Evolutionary conservation across 2,329 filamentous ascomycete species (phyloP), one percentile per base, ranked within the genome.

Genomic region (Stachybotrys elegans): DNA sequence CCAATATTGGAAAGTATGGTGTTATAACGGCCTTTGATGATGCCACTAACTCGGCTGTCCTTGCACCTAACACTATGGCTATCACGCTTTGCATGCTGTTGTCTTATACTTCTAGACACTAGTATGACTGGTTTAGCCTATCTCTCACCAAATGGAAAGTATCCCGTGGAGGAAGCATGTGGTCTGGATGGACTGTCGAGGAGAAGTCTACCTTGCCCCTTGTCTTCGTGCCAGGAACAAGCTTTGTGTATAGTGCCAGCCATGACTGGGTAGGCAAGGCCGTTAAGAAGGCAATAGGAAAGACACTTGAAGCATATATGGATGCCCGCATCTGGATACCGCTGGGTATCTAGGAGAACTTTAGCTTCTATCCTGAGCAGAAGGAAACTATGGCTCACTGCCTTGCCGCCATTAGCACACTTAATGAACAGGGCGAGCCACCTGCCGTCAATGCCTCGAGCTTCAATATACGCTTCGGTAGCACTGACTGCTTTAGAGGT

Each of bases 91-190:
- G 40, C 16, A 20, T 23, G 19, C 31, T 43, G n/a, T 20, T 43
- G n/a, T n/a, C 23, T 7, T 21, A 43, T 20, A 43, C 40, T n/a
- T 43, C 40, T 8, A 29, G 40, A 8, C 40, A 43, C 31, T 27
- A 43, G 19, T 43, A 43, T 43, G 40, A 43, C 40, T 43, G 40
- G 40, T 11, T 35, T 11, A 43, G 31, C 21, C 27, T 29, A 22
- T 32, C 31, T 23, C 16, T 43, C 19, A 17, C 4, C 5, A 31
- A 43, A 25, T 43, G 40, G 40, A 23, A 22, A 40, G 38, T 22
- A 5, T 25, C 38, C 12, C 38, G 38, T 8, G 17, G 17, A 25
- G 38, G 27, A 38, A n/a, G 13, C 8, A n/a, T 19, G 6, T 38
- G 35, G 35, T 8, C 35, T 22, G 35, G 35, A 6, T 12, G 8